These are phyloP conservation scores for Leccinum longicurvipes DNA, from an alignment of 768 basidiomycete genomes.

Conservation along the genomic window DNA sequence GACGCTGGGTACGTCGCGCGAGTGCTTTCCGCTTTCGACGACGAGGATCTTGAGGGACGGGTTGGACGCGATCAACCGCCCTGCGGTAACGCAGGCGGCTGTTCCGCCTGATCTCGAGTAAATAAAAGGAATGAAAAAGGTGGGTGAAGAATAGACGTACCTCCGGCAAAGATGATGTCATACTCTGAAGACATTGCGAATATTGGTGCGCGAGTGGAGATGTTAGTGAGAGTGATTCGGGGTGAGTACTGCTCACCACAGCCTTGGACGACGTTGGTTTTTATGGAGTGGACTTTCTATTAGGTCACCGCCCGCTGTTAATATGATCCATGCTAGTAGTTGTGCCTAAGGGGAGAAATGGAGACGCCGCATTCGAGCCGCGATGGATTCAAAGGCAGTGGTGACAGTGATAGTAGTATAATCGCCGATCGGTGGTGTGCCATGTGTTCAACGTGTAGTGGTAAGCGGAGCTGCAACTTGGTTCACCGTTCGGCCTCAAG, in stretches of 20 bases:
- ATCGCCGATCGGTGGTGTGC: too few species aligned
- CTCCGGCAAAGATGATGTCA: background rate
- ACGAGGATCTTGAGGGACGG: background rate
- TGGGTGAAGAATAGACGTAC: background rate
- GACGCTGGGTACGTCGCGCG: background rate
- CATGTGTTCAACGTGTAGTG: too few species aligned
- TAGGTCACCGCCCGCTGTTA: background rate
- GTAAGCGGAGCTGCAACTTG: background rate
- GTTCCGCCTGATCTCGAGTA: background rate
- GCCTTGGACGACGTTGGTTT: background rate
- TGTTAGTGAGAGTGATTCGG: background rate
- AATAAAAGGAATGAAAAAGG: background rate
- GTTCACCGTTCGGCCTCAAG: too few species aligned
- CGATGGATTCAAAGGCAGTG: background rate
- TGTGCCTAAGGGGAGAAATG: background rate
- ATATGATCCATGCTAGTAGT: background rate
- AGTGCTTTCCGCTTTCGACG: background rate
- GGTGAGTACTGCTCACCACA: background rate
- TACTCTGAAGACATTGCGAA: background rate
- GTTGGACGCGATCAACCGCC: background rate
- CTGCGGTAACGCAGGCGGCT: background rate
- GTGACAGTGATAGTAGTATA: background rate
- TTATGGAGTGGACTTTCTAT: background rate
- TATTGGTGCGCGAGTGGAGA: background rate
- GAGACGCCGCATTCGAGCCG: background rate